phyloP scores from a whole-genome alignment of 345 rosid species.

The Combretum micranthum region DNA sequence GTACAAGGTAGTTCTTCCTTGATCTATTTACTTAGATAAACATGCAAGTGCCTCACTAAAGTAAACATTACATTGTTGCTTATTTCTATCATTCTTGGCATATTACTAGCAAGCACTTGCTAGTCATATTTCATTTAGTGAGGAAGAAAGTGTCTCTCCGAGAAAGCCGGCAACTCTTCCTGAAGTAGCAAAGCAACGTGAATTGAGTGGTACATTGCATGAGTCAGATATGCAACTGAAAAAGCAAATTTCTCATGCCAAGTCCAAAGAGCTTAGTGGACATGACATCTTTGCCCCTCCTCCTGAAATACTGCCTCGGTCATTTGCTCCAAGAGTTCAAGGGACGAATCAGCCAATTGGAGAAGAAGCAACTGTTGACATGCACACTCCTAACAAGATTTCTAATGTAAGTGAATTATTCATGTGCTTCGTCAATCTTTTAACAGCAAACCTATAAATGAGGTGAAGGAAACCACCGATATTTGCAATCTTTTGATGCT shows the following conservation, averaged over 20 bases:
- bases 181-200: constrained; percentile 84
- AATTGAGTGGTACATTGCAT: constrained; percentile 61
- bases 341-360: too few species aligned
- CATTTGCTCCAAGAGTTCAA: constrained; percentile 23
- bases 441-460: not conserved
- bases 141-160: constrained; percentile 63
- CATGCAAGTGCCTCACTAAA: too few species aligned
- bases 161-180: constrained; percentile 63
- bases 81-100: too few species aligned
- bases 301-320: constrained; percentile 62
- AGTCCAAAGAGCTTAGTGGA: constrained; percentile 85
- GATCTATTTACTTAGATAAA: too few species aligned
- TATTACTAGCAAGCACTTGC: constrained; percentile 45
- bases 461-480: not conserved
- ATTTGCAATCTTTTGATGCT: not conserved
- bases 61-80: too few species aligned
- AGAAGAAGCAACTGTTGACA: too few species aligned
- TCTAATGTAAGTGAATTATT: not conserved
- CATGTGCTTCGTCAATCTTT: not conserved
- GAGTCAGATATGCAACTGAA: constrained; percentile 54
- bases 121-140: constrained; percentile 79
- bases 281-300: constrained; percentile 76
- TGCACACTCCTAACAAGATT: too few species aligned
- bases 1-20: too few species aligned
- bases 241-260: constrained; percentile 70